phyloP scores from a whole-genome alignment of 1,284 basidiomycete genomes.

The Pseudozyma flocculosa region DNA sequence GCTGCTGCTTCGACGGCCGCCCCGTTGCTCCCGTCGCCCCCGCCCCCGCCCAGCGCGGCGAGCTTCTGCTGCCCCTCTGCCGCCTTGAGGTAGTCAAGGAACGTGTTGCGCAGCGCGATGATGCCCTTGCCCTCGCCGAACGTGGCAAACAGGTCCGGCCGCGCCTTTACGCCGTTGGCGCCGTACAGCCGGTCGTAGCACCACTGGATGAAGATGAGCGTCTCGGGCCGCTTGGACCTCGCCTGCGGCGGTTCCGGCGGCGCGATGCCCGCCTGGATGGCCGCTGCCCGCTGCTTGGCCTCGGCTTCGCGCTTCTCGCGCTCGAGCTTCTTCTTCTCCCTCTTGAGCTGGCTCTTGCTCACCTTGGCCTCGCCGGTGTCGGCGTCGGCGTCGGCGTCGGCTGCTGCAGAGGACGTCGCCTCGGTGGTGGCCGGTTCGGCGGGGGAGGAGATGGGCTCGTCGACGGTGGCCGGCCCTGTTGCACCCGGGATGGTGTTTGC shows the following conservation, averaged over 20 bases:
- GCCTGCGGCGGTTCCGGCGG: conserved; percentile 37
- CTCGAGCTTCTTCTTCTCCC: conserved; percentile 8
- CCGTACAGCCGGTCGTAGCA: conserved; percentile 50
- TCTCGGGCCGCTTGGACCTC: conserved; percentile 45
- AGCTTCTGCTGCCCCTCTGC: conserved; percentile 42
- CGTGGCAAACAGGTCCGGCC: conserved; percentile 68
- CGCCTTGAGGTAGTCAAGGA: conserved; percentile 70
- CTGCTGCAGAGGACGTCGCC: not conserved
- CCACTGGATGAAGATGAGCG: conserved; percentile 48
- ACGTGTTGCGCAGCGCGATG: conserved; percentile 77
- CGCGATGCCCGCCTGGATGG: conserved; percentile 7
- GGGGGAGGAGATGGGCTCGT: no score
- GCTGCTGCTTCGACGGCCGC: conserved; percentile 17
- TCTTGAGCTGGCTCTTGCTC: conserved; percentile 31
- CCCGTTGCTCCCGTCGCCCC: conserved; percentile 1
- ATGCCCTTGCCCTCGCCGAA: conserved; percentile 77
- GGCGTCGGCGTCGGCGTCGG: not conserved
- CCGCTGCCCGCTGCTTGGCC: not conserved
- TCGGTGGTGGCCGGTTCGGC: no score
- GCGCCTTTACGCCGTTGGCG: conserved; percentile 65
- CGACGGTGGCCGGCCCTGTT: no score
- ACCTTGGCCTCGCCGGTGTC: not conserved
- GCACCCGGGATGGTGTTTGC: no score
- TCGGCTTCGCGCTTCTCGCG: not conserved
- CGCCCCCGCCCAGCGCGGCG: conserved; percentile 57